A percentile compares a stretch with the other conserved stretches of the same genome.
Evolutionary conservation across 1,139 yeast genomes (phyloP).

Genomic region (Geotrichum bryndzae): DNA sequence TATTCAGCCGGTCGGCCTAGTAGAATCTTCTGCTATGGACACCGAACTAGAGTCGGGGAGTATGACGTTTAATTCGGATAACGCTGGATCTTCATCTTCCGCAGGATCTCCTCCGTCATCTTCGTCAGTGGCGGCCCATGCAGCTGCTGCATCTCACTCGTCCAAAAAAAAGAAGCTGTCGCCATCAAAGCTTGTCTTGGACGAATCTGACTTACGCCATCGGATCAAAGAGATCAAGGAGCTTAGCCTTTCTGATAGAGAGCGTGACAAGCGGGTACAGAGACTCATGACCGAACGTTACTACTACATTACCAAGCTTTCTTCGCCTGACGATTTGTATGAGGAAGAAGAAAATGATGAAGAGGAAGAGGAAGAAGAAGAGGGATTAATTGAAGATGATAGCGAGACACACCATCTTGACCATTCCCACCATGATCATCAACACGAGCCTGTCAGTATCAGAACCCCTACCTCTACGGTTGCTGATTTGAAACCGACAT

Average conservation of each 20-base stretch:
- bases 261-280: slow-evolving; percentile 61
- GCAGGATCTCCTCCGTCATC: not conserved
- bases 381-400: slow-evolving; percentile 21
- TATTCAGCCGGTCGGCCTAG: slow-evolving; percentile 48
- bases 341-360: slow-evolving; percentile 23
- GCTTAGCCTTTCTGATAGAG: slow-evolving; percentile 45
- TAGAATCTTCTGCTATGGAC: slow-evolving; percentile 16
- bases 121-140: not conserved
- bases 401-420: slow-evolving; percentile 20
- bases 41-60: slow-evolving; percentile 1
- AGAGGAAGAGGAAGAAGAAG: slow-evolving; percentile 25
- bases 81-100: slow-evolving; percentile 18
- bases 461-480: slow-evolving; percentile 37
- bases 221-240: slow-evolving; percentile 54
- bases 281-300: slow-evolving; percentile 72
- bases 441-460: not conserved
- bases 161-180: not conserved
- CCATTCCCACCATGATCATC: slow-evolving; percentile 17
- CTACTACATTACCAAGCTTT: slow-evolving; percentile 38
- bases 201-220: slow-evolving; percentile 38
- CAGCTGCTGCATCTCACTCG: not conserved
- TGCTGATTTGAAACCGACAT: slow-evolving; percentile 47
- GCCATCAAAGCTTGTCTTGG: not conserved
- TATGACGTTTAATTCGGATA: slow-evolving; percentile 16
- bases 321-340: slow-evolving; percentile 16